Percentiles rank a stretch among this genome's conserved stretches.
These are phyloP conservation scores for Solanum peruvianum DNA, from an alignment of 257 asterid species.

Conservation along the genomic window DNA sequence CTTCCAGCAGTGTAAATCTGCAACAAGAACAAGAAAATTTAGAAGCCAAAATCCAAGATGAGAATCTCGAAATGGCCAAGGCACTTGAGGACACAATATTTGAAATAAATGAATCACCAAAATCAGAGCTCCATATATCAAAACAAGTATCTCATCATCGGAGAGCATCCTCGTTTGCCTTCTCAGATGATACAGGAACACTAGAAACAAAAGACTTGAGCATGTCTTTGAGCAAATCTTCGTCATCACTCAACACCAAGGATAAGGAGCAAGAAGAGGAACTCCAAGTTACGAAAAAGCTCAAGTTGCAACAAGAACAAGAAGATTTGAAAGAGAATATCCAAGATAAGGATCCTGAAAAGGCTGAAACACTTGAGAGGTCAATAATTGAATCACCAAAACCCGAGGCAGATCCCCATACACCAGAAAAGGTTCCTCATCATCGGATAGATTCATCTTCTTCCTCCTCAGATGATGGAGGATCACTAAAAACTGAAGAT, in stretches of 20 bases:
- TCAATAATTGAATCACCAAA: slow-evolving; percentile 37
- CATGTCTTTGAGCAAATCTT: slow-evolving; percentile 4
- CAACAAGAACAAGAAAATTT: slow-evolving; percentile 21
- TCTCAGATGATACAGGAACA: slow-evolving; percentile 18
- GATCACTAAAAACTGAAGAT: slow-evolving; percentile 18
- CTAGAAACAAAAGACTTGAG: slow-evolving; percentile 16
- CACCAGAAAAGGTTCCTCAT: neutral
- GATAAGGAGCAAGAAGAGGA: neutral
- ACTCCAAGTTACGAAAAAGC: neutral
- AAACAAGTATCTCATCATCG: slow-evolving; percentile 13
- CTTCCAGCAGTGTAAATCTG: slow-evolving; percentile 32
- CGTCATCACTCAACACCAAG: slow-evolving; percentile 13
- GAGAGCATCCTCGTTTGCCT: slow-evolving; percentile 14
- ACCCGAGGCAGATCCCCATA: neutral
- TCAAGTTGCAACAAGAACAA: slow-evolving; percentile 28
- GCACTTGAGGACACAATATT: slow-evolving; percentile 60
- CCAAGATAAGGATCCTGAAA: slow-evolving; percentile 42
- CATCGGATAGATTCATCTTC: slow-evolving; percentile 14
- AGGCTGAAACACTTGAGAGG: slow-evolving; percentile 54
- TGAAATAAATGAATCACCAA: slow-evolving; percentile 23
- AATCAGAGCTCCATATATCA: slow-evolving; percentile 17
- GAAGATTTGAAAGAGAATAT: slow-evolving; percentile 3
- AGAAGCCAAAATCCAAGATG: slow-evolving; percentile 10
- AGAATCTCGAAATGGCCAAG: slow-evolving; percentile 55
- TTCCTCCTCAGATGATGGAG: slow-evolving; percentile 19